A percentile compares a stretch with the other conserved stretches of the same genome.
phyloP scores from a whole-genome alignment of 1,284 basidiomycete species.

The Leccinum angustisporum region DNA sequence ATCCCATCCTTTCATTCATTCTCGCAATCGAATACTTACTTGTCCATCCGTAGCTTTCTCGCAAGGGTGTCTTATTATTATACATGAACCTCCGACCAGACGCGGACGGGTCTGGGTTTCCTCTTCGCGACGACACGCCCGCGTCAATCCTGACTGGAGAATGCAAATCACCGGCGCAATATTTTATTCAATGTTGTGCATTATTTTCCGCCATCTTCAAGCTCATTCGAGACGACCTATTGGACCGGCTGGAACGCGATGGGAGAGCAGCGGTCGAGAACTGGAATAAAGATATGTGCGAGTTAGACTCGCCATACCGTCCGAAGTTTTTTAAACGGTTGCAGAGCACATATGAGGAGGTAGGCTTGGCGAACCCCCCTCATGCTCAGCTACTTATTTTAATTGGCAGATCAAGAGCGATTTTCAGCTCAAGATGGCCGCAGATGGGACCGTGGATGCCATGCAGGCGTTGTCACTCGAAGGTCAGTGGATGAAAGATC shows the following conservation, averaged over 20 bases:
- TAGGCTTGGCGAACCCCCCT: not conserved
- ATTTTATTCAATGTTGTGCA: not conserved
- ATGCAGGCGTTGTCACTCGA: not conserved
- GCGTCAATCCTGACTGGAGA: not conserved
- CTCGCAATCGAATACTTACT: not conserved
- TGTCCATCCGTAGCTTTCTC: not conserved
- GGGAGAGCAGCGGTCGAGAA: not conserved
- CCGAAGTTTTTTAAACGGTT: not conserved
- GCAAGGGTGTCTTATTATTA: not conserved
- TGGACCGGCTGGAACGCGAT: not conserved
- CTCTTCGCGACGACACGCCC: not conserved
- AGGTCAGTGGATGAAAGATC: not conserved
- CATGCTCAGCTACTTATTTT: not conserved
- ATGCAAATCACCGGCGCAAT: not conserved
- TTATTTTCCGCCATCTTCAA: not conserved
- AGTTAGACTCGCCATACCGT: not conserved
- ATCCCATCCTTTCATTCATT: not conserved
- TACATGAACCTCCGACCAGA: not conserved
- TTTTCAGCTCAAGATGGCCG: not conserved
- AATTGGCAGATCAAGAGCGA: not conserved
- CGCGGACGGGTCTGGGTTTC: not conserved
- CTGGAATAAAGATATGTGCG: not conserved
- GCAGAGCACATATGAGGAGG: not conserved
- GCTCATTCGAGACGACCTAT: not conserved
- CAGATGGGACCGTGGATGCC: not conserved